A percentile compares a stretch with the other conserved stretches of the same genome.
Conservation (phyloP, 257 asterid species). For the Rubia yunnanensis region DNA sequence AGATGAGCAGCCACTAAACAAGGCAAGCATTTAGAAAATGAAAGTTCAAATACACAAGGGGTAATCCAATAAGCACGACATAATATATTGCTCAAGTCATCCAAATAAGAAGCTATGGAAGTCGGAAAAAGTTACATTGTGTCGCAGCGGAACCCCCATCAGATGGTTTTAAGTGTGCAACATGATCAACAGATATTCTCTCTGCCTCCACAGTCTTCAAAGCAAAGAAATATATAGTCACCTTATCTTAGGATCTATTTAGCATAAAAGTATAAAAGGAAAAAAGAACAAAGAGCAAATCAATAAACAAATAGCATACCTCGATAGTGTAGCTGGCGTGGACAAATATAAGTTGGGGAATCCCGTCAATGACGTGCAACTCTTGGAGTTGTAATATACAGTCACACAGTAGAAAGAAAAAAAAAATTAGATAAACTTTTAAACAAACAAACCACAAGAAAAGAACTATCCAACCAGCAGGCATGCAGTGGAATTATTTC, state of each 20-base stretch:
- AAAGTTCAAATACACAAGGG: not conserved
- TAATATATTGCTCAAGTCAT: not conserved
- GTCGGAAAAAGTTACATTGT: conserved; percentile 46
- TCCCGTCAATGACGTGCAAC: conserved; percentile 86
- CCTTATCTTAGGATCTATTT: conserved; percentile 10
- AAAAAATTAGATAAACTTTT: not conserved
- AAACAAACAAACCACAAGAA: conserved; percentile 3
- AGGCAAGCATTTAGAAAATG: not conserved
- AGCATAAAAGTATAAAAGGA: not conserved
- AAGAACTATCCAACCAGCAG: not conserved
- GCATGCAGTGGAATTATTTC: not conserved
- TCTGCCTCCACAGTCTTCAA: conserved; percentile 97
- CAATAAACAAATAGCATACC: conserved; percentile 33
- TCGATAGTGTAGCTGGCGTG: conserved; percentile 85
- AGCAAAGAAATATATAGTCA: conserved; percentile 9
- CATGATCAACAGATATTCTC: conserved; percentile 94
- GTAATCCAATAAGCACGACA: not conserved
- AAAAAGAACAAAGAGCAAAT: not conserved
- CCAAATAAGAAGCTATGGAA: conserved; percentile 2
- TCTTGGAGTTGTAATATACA: conserved; percentile 40
- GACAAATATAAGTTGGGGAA: conserved; percentile 89
- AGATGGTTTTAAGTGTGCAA: conserved; percentile 94
- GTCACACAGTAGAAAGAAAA: conserved; percentile 13
- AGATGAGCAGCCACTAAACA: conserved; percentile 92
- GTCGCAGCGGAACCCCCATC: conserved; percentile 99